Conservation (phyloP, 1,139 yeast species). For the Candida sp. region DNA sequence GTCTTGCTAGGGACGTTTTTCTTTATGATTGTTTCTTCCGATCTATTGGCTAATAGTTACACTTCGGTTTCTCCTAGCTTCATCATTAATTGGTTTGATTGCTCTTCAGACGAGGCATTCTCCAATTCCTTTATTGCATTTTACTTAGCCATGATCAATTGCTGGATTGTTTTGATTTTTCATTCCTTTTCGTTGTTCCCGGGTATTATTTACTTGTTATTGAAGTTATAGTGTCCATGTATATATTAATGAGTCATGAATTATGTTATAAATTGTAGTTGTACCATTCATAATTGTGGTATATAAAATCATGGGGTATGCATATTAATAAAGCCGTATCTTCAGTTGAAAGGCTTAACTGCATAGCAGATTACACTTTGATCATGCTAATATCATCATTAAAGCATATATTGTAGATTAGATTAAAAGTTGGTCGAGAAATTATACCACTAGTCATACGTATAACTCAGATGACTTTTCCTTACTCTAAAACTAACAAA, state of each 20-base stretch:
- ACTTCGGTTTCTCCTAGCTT: background rate
- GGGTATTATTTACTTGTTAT: background rate
- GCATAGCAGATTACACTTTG: no score
- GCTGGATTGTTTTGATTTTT: conserved; percentile 1
- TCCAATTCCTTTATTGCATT: background rate
- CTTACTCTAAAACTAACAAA: no score
- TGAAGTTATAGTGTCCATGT: background rate
- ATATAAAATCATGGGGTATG: no score
- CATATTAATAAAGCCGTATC: no score
- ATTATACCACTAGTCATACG: no score
- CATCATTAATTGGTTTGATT: background rate
- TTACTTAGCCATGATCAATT: background rate
- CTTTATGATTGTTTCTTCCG: background rate
- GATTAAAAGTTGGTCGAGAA: no score
- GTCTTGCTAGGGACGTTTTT: background rate
- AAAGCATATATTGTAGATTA: no score
- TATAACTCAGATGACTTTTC: no score
- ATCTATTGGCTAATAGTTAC: background rate
- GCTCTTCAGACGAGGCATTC: background rate
- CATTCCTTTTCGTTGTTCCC: background rate
- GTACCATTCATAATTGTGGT: no score
- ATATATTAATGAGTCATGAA: background rate
- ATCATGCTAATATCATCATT: no score
- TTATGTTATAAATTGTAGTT: background rate
- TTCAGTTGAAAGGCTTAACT: no score